Percentiles rank a stretch among this genome's conserved stretches.
Conservation (phyloP, 129 eudicot species). For the Solidago caesia region DNA sequence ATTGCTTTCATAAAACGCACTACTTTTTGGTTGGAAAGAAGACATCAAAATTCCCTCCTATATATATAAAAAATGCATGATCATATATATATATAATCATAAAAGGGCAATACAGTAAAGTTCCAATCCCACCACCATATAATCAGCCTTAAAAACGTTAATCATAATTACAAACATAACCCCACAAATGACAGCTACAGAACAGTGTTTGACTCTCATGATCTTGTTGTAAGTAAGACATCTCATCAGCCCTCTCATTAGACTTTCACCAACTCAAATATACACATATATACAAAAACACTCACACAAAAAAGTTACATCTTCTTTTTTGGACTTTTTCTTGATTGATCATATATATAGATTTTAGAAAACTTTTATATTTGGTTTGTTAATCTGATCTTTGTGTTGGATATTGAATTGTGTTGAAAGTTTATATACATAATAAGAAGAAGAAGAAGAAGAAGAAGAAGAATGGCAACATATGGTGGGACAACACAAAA, state of each 20-base stretch:
- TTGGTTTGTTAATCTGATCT: conserved; percentile 18
- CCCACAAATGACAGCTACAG: conserved; percentile 38
- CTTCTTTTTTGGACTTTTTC: conserved; percentile 7
- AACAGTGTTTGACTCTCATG: conserved; percentile 36
- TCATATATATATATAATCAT: background rate
- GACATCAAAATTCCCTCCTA: conserved; percentile 22
- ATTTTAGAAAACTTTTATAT: conserved; percentile 13
- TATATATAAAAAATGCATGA: background rate
- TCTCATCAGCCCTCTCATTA: conserved; percentile 27
- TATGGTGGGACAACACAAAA: conserved; percentile 90
- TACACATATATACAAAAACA: conserved; percentile 19
- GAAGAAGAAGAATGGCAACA: conserved; percentile 45
- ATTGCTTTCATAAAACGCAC: conserved; percentile 25
- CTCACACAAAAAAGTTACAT: background rate
- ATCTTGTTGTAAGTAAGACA: conserved; percentile 26
- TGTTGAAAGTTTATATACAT: conserved; percentile 17
- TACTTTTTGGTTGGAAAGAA: conserved; percentile 22
- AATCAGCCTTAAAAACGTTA: background rate
- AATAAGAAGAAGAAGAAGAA: background rate
- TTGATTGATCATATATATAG: conserved; percentile 19
- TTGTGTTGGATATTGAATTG: conserved; percentile 20
- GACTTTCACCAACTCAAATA: conserved; percentile 25
- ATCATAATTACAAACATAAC: conserved; percentile 22
- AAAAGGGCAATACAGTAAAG: conserved; percentile 29
- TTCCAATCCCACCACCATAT: background rate